Base-by-base conservation (phyloP, 1,284 basidiomycete species). In the Tetrapyrgos nigripes region DNA sequence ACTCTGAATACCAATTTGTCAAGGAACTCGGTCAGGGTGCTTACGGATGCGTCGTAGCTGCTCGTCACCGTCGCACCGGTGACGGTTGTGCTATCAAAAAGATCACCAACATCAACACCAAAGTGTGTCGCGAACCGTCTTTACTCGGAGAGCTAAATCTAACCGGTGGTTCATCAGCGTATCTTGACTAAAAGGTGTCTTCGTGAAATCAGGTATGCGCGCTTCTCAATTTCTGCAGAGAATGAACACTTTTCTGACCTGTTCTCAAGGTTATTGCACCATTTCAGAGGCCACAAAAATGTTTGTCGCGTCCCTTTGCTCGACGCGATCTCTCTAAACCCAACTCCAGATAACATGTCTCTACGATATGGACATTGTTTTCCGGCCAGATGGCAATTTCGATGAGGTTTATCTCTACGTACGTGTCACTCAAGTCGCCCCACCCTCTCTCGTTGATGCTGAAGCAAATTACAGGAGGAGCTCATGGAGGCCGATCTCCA, bases 401-500 rank as follows among this genome's bases (percentile, higher is more conserved):
- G 93, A 96, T 72, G 96, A 97, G 76, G 95, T 97, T 17, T 97
- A 96, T 75, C 89, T 97, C 66, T 97, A 96, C 72, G 91, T 92
- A 63, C 64, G 88, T 78, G 48, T 28, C 29, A 17, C 13, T n/a
- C 27, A 4, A 24, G 4, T 40, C n/a, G n/a, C n/a, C n/a, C n/a
- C n/a, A n/a, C n/a, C n/a, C n/a, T n/a, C n/a, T n/a, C n/a, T n/a
- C n/a, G n/a, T n/a, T n/a, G n/a, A n/a, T n/a, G n/a, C 1, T n/a
- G 14, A 35, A 19, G 5, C n/a, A 61, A 28, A n/a, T 8, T 31
- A 31, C 63, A 93, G 90, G 94, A 97, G 80, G 96, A 98, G 74
- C 87, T 98, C 63, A 99, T 99, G 97, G 97, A 99, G 75, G 97
- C 97, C 53, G 97, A 99, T 83, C 83, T 99, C 19, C 97, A 99